phyloP scores from a whole-genome alignment of 2,329 filamentous ascomycete species.

The Tolypocladium tropicale region DNA sequence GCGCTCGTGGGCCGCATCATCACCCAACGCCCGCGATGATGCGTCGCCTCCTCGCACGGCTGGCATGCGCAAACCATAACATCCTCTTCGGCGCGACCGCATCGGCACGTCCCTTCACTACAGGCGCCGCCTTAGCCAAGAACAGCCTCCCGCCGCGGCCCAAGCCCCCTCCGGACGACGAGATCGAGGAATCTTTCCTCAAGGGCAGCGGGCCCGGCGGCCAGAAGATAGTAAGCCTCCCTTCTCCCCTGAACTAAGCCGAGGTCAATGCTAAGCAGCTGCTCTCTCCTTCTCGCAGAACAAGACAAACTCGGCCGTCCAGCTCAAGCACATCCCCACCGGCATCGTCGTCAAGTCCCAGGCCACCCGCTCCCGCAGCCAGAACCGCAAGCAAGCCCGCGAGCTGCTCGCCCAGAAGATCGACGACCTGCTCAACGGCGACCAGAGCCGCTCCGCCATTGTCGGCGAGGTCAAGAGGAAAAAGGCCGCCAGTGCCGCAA shows the following conservation, averaged over 20 bases:
- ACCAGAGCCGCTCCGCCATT: constrained; percentile 53
- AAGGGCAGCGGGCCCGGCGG: constrained; percentile 89
- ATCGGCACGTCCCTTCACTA: constrained; percentile 17
- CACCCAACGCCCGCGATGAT: neutral
- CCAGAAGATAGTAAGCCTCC: constrained; percentile 77
- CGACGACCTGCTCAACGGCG: constrained; percentile 65
- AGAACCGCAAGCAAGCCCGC: constrained; percentile 81
- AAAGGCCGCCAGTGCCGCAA: constrained; percentile 64
- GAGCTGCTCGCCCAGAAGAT: constrained; percentile 63
- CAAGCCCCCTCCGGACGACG: constrained; percentile 59
- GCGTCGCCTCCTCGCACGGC: neutral
- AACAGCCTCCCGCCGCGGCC: constrained; percentile 67
- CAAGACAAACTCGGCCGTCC: constrained; percentile 92
- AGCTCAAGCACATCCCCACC: constrained; percentile 81
- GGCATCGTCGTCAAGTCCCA: constrained; percentile 92
- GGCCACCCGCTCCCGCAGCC: constrained; percentile 73
- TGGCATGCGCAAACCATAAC: neutral
- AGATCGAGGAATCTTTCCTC: constrained; percentile 77
- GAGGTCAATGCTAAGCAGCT: neutral
- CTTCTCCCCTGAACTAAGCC: neutral
- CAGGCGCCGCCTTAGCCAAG: constrained; percentile 13
- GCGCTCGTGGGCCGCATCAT: neutral
- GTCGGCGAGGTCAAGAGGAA: constrained; percentile 53
- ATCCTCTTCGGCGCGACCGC: neutral
- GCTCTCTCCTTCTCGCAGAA: constrained; percentile 42